Evolutionary conservation across 768 basidiomycete genomes (phyloP), one percentile per base, ranked within the genome.

Genomic region (Punctularia strigosozonata): DNA sequence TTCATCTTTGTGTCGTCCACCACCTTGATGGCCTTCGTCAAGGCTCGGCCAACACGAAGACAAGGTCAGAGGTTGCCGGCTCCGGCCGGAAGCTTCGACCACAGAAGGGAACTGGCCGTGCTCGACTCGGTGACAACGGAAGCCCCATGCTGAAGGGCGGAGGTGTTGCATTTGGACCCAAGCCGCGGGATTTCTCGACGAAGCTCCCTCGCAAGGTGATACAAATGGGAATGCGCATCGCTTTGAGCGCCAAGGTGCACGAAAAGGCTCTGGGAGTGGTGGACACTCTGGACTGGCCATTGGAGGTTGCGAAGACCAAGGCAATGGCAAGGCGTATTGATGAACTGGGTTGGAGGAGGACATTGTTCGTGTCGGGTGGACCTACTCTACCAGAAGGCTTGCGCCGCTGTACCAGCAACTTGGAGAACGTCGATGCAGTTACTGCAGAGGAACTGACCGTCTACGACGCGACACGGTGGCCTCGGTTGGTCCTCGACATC

Each of bases 131-230:
- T 34, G 89, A 91, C 49, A 76, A 68, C 2, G 85, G 88, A 50
- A 83, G 77, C 56, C 89, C 88, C 2, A 86, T 89, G 71, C 72
- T 81, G 39, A 69, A 80, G 23, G 94, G 94, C 24, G 95, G 95
- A 60, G 95, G 94, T 48, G 74, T 84, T 28, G 88, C 88, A 5
- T 91, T 90, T 44, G 90, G 90, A 22, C 88, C 89, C 1, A 82
- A 87, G 53, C 87, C 90, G 3, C 75, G 90, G 36, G 86, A 95
- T 56, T 97, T 92, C 58, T 77, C 83, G 50, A 90, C 89, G 15
- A 82, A 86, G 46, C 71, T 99, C 25, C 85, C 87, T n/a, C 73
- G 87, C 46, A 97, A 97, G 61, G 84, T 95, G 47, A 71, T 89
- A 30, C 68, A 86, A 50, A 84, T 97, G 77, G 94, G 92, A 7